Conservation (phyloP, 2,329 filamentous ascomycete species). For the Ploettnerulaceae sp. region DNA sequence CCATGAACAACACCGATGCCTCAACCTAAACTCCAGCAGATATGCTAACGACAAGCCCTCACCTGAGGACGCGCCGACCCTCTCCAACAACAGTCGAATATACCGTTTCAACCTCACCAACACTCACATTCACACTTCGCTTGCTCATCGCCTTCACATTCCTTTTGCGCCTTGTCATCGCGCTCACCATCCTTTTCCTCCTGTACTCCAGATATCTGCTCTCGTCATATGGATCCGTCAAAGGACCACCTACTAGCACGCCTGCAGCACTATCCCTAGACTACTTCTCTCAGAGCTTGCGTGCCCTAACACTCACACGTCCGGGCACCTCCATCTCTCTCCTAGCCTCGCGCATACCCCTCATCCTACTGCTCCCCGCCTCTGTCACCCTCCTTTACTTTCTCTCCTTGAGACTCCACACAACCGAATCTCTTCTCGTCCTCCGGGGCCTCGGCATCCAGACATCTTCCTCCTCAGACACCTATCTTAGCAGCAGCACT, state of each 20-base stretch:
- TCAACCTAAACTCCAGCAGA: constrained; percentile 12
- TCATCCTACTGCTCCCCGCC: constrained; percentile 39
- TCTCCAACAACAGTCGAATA: constrained; percentile 90
- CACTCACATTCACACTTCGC: constrained; percentile 44
- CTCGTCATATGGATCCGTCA: constrained; percentile 16
- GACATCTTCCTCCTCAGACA: constrained; percentile 66
- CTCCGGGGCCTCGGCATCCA: constrained; percentile 88
- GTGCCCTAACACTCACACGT: constrained; percentile 27
- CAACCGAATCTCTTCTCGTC: constrained; percentile 80
- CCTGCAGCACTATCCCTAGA: constrained; percentile 17
- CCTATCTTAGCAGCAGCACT: constrained; percentile 57
- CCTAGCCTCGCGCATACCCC: constrained; percentile 36
- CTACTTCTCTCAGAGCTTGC: constrained; percentile 30
- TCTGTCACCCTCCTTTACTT: constrained; percentile 40
- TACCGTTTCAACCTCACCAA: constrained; percentile 77
- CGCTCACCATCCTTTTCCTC: constrained; percentile 41
- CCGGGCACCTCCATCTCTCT: constrained; percentile 34
- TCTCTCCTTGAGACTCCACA: constrained; percentile 44
- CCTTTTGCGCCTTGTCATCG: constrained; percentile 39
- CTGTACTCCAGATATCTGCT: constrained; percentile 46
- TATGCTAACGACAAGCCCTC: constrained; percentile 59
- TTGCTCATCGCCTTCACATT: constrained; percentile 42
- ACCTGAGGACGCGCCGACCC: constrained; percentile 60
- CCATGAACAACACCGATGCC: constrained; percentile 12
- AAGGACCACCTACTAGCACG: background rate